Conservation (phyloP, 805 yeast genomes). For the Ogataea neopini region DNA sequence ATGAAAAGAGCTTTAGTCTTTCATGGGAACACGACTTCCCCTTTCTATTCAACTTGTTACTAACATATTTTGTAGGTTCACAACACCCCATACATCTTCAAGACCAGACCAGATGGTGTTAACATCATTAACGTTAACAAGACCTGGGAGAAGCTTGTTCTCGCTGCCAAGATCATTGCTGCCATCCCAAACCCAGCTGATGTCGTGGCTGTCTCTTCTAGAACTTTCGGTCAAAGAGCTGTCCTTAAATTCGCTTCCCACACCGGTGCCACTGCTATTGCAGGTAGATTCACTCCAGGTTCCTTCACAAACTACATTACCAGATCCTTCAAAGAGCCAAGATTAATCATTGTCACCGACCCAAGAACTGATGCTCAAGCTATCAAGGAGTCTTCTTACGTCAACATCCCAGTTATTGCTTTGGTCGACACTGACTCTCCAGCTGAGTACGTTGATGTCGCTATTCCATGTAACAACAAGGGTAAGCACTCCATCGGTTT, state of each 20-base stretch:
- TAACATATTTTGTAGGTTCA: conserved; percentile 60
- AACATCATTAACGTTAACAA: conserved; percentile 97
- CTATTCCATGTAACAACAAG: conserved; percentile 99
- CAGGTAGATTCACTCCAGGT: conserved; percentile 99
- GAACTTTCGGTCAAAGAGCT: conserved; percentile 99
- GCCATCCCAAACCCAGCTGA: conserved; percentile 98
- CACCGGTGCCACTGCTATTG: conserved; percentile 99
- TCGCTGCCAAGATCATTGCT: conserved; percentile 99
- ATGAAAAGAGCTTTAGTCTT: background rate
- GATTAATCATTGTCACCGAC: conserved; percentile 98
- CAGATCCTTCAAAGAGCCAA: conserved; percentile 99
- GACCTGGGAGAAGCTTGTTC: conserved; percentile 99
- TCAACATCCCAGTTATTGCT: conserved; percentile 99
- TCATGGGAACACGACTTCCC: too few relatives aligned
- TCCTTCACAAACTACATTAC: conserved; percentile 99
- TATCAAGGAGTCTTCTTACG: conserved; percentile 99
- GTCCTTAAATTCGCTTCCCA: conserved; percentile 99
- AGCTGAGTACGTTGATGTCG: conserved; percentile 98
- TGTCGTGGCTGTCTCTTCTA: conserved; percentile 97
- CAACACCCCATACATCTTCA: conserved; percentile 95
- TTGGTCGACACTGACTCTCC: conserved; percentile 98
- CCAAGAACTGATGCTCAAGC: conserved; percentile 99
- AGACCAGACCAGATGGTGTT: conserved; percentile 99
- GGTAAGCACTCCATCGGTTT: conserved; percentile 99
- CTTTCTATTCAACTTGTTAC: conserved; percentile 2